Conservation (phyloP, 140 eudicot genomes). For the Erigeron philadelphicus region DNA sequence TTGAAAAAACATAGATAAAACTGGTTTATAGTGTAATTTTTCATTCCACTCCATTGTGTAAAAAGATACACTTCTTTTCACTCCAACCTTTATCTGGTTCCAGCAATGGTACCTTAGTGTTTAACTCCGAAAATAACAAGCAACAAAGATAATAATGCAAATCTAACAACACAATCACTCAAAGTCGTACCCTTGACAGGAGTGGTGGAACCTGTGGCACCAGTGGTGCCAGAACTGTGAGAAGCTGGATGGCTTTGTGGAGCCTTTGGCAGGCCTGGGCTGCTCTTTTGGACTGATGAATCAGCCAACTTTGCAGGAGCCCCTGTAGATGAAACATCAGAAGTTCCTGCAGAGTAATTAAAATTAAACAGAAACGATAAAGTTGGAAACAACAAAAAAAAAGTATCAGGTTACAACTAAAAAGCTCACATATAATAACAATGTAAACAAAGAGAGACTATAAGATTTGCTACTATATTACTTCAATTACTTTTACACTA, state of each 20-base stretch:
- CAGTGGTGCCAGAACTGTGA: constrained; percentile 28
- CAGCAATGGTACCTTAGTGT: neutral
- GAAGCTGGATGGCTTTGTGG: constrained; percentile 42
- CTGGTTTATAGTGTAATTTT: neutral
- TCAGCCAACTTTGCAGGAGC: constrained; percentile 43
- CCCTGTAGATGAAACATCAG: constrained; percentile 41
- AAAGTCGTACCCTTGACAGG: constrained; percentile 55
- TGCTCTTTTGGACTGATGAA: constrained; percentile 39
- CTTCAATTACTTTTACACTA: neutral
- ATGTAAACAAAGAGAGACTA: neutral
- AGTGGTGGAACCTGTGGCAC: constrained; percentile 44
- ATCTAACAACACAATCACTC: neutral
- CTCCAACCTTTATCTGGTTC: no score
- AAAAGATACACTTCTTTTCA: no score
- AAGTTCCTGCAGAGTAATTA: constrained; percentile 33
- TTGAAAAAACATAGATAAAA: neutral
- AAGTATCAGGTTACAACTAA: neutral
- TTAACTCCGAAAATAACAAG: constrained; percentile 8
- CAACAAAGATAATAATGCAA: neutral
- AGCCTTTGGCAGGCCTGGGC: constrained; percentile 57
- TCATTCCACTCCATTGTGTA: neutral
- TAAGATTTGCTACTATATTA: neutral
- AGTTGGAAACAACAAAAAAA: no score
- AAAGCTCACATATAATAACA: neutral
- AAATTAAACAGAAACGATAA: neutral